Conservation (phyloP, 257 asterid genomes). For the Ilex asprella region DNA sequence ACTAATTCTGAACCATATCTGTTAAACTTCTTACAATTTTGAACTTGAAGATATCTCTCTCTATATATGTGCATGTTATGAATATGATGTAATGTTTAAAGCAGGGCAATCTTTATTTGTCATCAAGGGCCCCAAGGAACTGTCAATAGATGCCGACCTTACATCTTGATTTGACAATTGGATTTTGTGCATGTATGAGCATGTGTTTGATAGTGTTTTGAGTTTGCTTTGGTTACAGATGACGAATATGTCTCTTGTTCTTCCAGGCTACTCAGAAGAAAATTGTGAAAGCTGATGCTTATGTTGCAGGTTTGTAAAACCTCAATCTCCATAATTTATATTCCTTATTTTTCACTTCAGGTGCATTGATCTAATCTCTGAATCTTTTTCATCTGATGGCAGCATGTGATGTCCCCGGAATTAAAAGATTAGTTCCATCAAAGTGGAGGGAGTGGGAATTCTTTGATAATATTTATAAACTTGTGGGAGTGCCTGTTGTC, state of each 20-base stretch:
- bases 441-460: conserved; percentile 83
- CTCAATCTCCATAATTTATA: conserved; percentile 9
- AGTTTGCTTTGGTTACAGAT: neutral
- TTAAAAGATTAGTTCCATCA: conserved; percentile 75
- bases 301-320: conserved; percentile 76
- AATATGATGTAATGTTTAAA: neutral
- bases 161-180: neutral
- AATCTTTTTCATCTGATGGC: conserved; percentile 18
- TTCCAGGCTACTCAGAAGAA: conserved; percentile 91
- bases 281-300: conserved; percentile 84
- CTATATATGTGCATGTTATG: too few species aligned
- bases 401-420: conserved; percentile 99
- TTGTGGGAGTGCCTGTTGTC: conserved; percentile 97
- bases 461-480: conserved; percentile 80
- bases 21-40: too few species aligned
- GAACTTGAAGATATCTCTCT: too few species aligned
- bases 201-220: neutral
- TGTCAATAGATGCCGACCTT: neutral
- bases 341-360: conserved; percentile 4
- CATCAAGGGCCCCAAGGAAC: neutral
- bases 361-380: neutral
- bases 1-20: too few species aligned
- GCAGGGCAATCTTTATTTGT: neutral
- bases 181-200: neutral
- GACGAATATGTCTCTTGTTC: conserved; percentile 2